Base-by-base conservation (phyloP, 352 stramenopile genomes). In the Hyaloperonospora arabidopsidis region DNA sequence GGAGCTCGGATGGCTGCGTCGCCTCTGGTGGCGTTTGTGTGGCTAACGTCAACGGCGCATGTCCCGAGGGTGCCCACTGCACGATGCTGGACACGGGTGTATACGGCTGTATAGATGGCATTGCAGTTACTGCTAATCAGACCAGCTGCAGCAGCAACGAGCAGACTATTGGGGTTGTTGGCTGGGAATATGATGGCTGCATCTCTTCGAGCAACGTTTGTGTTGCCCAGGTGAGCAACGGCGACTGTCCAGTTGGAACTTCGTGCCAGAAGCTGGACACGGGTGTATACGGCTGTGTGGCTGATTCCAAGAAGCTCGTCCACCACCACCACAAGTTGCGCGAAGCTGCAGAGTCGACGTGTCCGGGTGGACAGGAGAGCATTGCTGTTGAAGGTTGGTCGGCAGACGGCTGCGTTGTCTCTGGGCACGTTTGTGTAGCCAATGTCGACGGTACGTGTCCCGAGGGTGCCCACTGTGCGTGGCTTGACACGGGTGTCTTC, bases 241-340 rank as follows among this genome's bases (percentile, higher is more conserved):
- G 58, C 2, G 61, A 58, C n/a, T 66, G 59, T 34, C 59, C 59
- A 0, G 8, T 8, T 0, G 66, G 59, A 1, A 47, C 66, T 17
- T 55, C 50, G 8, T 74, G 66, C 63, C 44, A 22, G 17, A 12
- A 49, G n/a, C 45, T 74, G 13, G 52, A 63, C 50, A 67, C 63
- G 2, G 63, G 63, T 19, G 63, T 69, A 10, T 72, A 58, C 45
- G 61, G 61, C 36, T 68, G 61, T 38, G 41, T 59, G 21, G 61
- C 52, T 23, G 52, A 44, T 45, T 52, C 52, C 18, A 52, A 52
- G 45, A 52, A 43, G 23, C 44, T 47, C n/a, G n/a, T n/a, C 18
- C 49, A 60, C 21, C 52, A 51, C 44, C 45, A 49, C 25, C 44
- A 54, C 43, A 61, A 61, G 47, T 44, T 15, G 11, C 32, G 43